Conservation (phyloP, 78 protist genomes). For the Cavenderia fasciculata region DNA sequence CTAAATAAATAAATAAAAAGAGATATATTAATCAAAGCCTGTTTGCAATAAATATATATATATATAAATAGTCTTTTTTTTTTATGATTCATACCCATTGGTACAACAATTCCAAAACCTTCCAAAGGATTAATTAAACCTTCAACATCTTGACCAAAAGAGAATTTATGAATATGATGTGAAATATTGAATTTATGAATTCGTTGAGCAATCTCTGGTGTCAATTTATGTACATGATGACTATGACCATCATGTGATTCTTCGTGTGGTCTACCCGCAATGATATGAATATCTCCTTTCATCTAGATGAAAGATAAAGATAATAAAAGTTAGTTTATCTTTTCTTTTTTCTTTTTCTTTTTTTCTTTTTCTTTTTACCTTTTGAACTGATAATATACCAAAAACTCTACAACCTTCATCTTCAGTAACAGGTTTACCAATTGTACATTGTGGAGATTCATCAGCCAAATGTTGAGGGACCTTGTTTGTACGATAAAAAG, state of each 20-base stretch:
- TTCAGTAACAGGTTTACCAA: slow-evolving; percentile 29
- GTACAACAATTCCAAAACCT: slow-evolving; percentile 10
- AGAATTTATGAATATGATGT: slow-evolving; percentile 62
- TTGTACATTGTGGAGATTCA: slow-evolving; percentile 39
- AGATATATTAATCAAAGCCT: no score
- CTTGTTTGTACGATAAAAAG: slow-evolving; percentile 34
- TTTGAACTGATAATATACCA: slow-evolving; percentile 55
- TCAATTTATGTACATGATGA: slow-evolving; percentile 41
- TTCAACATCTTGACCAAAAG: slow-evolving; percentile 50
- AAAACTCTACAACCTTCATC: slow-evolving; percentile 70
- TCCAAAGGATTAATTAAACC: slow-evolving; percentile 63
- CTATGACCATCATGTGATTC: slow-evolving; percentile 21
- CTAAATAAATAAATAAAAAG: no score
- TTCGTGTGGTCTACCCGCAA: slow-evolving; percentile 26
- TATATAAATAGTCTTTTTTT: no score
- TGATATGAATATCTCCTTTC: slow-evolving; percentile 68
- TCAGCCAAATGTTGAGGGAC: slow-evolving; percentile 60
- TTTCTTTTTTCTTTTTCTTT: no score
- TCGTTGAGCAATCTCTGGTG: slow-evolving; percentile 1
- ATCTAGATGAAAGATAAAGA: no score
- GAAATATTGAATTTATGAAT: slow-evolving; percentile 45
- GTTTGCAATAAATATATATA: no score
- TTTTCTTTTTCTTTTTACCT: no score
- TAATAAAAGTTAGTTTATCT: no score
- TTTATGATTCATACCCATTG: no score